phyloP scores from a whole-genome alignment of 768 basidiomycete genomes.

The Pisolithus marmoratus region DNA sequence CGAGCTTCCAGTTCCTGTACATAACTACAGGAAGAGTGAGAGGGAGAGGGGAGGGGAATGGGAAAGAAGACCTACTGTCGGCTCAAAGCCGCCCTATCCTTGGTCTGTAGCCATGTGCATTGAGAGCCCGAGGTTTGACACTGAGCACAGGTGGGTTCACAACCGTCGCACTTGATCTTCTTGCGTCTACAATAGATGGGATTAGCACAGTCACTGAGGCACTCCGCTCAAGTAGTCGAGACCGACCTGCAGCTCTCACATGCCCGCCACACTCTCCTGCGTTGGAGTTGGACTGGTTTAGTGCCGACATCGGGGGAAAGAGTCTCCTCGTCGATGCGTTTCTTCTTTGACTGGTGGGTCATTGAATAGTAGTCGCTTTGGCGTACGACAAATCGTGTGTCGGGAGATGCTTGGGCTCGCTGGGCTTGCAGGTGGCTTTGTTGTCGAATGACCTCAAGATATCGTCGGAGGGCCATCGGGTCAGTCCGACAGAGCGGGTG shows the following conservation, averaged over 20 bases:
- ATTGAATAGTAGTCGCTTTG: constrained; percentile 44
- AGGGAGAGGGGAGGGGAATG: constrained; percentile 7
- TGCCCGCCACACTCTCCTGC: constrained; percentile 80
- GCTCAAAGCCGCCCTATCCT: constrained; percentile 84
- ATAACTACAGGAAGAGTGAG: constrained; percentile 48
- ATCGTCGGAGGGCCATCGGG: constrained; percentile 30
- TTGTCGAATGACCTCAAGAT: constrained; percentile 22
- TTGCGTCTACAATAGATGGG: constrained; percentile 52
- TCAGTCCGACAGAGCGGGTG: constrained; percentile 30
- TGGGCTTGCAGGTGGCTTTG: constrained; percentile 12
- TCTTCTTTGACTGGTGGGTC: constrained; percentile 69
- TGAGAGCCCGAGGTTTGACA: constrained; percentile 68
- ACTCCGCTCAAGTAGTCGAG: constrained; percentile 5
- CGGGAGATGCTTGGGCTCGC: constrained; percentile 12
- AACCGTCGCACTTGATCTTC: constrained; percentile 92
- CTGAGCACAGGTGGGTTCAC: constrained; percentile 81
- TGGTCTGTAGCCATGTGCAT: constrained; percentile 88
- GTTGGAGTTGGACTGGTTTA: constrained; percentile 74
- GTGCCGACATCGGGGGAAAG: constrained; percentile 47
- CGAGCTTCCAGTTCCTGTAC: constrained; percentile 89
- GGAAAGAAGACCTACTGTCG: constrained; percentile 60
- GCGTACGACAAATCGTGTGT: constrained; percentile 16
- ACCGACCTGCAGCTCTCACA: constrained; percentile 84
- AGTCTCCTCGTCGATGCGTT: constrained; percentile 57
- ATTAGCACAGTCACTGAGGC: constrained; percentile 13